Base-by-base conservation (phyloP, 108 stramenopile genomes). In the Pseudonitzschia multistriata region DNA sequence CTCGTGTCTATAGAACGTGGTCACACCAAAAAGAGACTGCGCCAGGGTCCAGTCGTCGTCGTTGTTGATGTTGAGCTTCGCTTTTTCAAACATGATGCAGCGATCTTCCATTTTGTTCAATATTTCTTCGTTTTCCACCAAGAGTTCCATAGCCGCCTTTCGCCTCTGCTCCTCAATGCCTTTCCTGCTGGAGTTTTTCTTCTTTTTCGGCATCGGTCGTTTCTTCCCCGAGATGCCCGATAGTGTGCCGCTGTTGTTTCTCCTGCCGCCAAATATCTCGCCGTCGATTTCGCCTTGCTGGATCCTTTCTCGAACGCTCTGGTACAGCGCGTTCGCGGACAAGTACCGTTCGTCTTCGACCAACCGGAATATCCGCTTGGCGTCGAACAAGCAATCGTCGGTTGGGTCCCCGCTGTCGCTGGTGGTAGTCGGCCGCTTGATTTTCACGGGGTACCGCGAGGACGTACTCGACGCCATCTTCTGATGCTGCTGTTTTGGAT, bases 331-430 rank as follows among this genome's bases (percentile, higher is more conserved):
- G 42, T 84, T 39, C 0, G 88, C 90, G 25, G 77, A 71, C 49
- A 92, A 69, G 61, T 92, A 88, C 25, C 90, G 84, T 64, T 92
- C 90, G 30, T 84, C 84, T 54, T 89, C 73, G 21, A 92, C 86
- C 21, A 87, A 57, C 21, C 47, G 57, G 49, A 84, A 67, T n/a
- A 88, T 71, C 33, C 90, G 84, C 25, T 79, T 21, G 3, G 73
- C 55, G 77, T 92, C 90, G 19, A 66, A 48, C 34, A 73, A 56
- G 15, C 76, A 31, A 19, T 77, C 79, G 29, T 68, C 63, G 6
- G 83, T 72, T 2, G 88, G 83, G 11, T 27, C 36, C 34, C 85
- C 89, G 49, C 70, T 63, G 62, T 87, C 86, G 28, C 54, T 52
- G 1, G 68, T 55, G n/a, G 83, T 79, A 15, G 71, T 52, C 21